phyloP scores from a whole-genome alignment of 371 early-diverging fungal genomes.

The Sporodiniella umbellata region DNA sequence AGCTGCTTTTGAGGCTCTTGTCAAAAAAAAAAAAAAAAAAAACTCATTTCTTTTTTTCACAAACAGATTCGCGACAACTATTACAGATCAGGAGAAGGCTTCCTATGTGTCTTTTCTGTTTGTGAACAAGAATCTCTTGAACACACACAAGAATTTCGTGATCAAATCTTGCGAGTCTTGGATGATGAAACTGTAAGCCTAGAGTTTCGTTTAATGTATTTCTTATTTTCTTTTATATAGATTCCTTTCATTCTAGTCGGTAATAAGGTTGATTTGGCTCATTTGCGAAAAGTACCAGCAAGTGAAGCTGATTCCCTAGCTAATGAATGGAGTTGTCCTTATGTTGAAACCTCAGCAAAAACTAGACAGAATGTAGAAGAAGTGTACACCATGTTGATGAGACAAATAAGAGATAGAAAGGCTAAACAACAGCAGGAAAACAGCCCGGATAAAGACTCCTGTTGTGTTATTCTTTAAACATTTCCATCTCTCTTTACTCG shows the following conservation, averaged over 20 bases:
- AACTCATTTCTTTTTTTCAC: background rate
- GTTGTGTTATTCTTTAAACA: conserved; percentile 43
- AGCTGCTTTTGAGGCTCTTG: no score
- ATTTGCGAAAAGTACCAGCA: conserved; percentile 67
- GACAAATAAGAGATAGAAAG: conserved; percentile 74
- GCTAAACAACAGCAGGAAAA: conserved; percentile 47
- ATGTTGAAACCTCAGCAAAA: conserved; percentile 87
- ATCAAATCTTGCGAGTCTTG: conserved; percentile 84
- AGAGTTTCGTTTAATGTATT: background rate
- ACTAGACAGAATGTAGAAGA: conserved; percentile 86
- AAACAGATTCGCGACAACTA: conserved; percentile 87
- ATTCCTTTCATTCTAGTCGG: conserved; percentile 86
- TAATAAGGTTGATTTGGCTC: conserved; percentile 82
- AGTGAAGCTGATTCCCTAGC: conserved; percentile 72
- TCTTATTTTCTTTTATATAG: conserved; percentile 4
- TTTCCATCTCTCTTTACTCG: background rate
- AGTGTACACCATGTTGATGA: conserved; percentile 73
- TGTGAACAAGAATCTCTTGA: conserved; percentile 80
- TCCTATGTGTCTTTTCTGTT: conserved; percentile 85
- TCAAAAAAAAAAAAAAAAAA: no score
- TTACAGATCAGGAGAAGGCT: conserved; percentile 89
- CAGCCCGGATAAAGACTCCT: conserved; percentile 46
- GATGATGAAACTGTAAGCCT: conserved; percentile 73
- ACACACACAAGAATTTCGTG: conserved; percentile 84
- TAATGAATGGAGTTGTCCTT: conserved; percentile 75